Evolutionary conservation across 192 early-diverging fungal genomes (phyloP).

Genomic region (Podila minutissima): DNA sequence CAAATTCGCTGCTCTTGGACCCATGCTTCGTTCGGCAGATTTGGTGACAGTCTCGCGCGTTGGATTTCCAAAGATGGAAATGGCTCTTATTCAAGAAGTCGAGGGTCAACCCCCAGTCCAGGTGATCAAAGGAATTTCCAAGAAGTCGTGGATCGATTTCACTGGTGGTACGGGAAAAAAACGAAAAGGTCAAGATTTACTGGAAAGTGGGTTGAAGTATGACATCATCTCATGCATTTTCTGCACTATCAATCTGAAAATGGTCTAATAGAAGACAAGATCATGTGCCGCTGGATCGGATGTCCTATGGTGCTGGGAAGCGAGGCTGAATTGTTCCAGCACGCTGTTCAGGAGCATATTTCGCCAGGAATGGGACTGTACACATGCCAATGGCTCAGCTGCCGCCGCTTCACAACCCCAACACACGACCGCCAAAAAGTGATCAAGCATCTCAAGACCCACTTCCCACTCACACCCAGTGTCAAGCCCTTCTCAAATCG

Average conservation of each 20-base stretch:
- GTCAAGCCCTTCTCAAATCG: constrained; percentile 34
- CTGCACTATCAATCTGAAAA: background rate
- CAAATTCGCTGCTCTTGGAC: constrained; percentile 50
- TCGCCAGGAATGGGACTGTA: constrained; percentile 40
- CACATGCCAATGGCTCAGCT: constrained; percentile 63
- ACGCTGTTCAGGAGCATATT: constrained; percentile 62
- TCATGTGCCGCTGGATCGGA: constrained; percentile 60
- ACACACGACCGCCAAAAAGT: constrained; percentile 43
- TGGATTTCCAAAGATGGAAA: constrained; percentile 53
- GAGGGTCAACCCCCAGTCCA: constrained; percentile 35
- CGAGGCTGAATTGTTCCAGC: constrained; percentile 56
- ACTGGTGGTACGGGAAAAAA: constrained; percentile 22
- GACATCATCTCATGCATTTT: no score
- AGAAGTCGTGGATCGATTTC: constrained; percentile 50
- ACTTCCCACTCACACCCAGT: constrained; percentile 58
- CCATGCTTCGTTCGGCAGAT: constrained; percentile 41
- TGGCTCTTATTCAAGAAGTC: constrained; percentile 21
- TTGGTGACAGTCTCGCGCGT: constrained; percentile 44
- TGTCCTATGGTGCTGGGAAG: constrained; percentile 54
- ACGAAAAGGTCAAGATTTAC: no score
- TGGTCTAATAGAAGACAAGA: constrained; percentile 31
- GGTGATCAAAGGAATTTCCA: constrained; percentile 41
- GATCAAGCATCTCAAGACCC: constrained; percentile 60
- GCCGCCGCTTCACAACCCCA: constrained; percentile 49
- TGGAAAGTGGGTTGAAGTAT: no score